phyloP scores from a whole-genome alignment of 139 green algal species.

The Chlamydomonas eustigma region DNA sequence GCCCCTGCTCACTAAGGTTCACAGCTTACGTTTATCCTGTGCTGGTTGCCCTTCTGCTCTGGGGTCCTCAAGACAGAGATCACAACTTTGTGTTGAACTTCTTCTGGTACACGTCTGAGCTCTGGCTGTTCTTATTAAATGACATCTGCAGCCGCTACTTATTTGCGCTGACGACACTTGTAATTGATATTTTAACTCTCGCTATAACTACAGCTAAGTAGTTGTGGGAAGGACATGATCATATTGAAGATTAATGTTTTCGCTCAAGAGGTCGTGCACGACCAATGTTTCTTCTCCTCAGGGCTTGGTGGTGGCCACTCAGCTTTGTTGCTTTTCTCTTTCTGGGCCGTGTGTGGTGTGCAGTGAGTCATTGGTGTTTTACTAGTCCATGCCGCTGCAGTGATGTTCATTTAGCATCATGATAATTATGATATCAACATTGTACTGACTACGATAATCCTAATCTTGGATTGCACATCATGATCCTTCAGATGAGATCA shows the following conservation, averaged over 20 bases:
- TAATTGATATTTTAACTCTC: too few species aligned
- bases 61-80: constrained; percentile 59
- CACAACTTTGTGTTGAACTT: constrained; percentile 71
- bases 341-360: constrained; percentile 74
- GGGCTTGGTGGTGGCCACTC: constrained; percentile 67
- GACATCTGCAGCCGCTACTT: background rate
- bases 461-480: too few species aligned
- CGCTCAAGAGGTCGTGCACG: too few species aligned
- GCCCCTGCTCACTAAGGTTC: constrained; percentile 23
- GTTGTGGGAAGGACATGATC: too few species aligned
- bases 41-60: constrained; percentile 53
- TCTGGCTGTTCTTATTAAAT: constrained; percentile 37
- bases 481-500: too few species aligned
- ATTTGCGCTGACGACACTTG: too few species aligned
- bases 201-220: too few species aligned
- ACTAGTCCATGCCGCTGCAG: constrained; percentile 3
- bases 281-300: background rate
- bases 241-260: too few species aligned
- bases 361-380: background rate
- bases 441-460: too few species aligned
- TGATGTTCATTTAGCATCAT: too few species aligned
- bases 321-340: constrained; percentile 75
- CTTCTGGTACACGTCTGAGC: constrained; percentile 75
- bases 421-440: too few species aligned
- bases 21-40: constrained; percentile 45